A percentile compares a stretch with the other conserved stretches of the same genome.
Conservation (phyloP, 371 early-diverging fungal genomes). For the Apophysomyces ossiformis region DNA sequence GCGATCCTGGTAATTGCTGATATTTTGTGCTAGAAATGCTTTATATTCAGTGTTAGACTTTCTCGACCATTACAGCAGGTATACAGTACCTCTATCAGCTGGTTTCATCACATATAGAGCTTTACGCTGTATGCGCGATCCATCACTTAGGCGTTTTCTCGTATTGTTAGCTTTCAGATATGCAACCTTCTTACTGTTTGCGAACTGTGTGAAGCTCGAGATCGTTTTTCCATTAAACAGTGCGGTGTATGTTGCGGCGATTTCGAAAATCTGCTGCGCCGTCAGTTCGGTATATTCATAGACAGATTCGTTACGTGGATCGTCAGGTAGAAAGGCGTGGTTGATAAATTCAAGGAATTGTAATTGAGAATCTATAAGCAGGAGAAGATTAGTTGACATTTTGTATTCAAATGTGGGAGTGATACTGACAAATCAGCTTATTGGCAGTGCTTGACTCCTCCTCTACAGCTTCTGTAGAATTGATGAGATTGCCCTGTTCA, state of each 20-base stretch:
- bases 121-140: background rate
- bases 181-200: conserved; percentile 4
- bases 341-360: conserved; percentile 4
- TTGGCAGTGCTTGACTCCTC: conserved; percentile 7
- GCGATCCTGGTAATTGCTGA: conserved; percentile 12
- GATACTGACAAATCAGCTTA: background rate
- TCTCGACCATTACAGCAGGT: background rate
- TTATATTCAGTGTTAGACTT: conserved; percentile 9
- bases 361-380: conserved; percentile 8
- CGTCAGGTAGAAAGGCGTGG: conserved; percentile 6
- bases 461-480: background rate
- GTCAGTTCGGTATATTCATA: conserved; percentile 1
- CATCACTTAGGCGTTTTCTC: background rate
- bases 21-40: conserved; percentile 10
- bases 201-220: conserved; percentile 7
- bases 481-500: conserved; percentile 4
- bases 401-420: conserved; percentile 6
- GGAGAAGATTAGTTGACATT: conserved; percentile 2
- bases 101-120: background rate
- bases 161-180: conserved; percentile 3
- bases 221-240: background rate
- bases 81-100: background rate
- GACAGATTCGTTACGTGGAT: conserved; percentile 4
- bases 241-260: background rate
- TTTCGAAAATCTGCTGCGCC: conserved; percentile 7